Evolutionary conservation across 2,329 filamentous ascomycete genomes (phyloP).

Genomic region (Parastagonospora nodorum): DNA sequence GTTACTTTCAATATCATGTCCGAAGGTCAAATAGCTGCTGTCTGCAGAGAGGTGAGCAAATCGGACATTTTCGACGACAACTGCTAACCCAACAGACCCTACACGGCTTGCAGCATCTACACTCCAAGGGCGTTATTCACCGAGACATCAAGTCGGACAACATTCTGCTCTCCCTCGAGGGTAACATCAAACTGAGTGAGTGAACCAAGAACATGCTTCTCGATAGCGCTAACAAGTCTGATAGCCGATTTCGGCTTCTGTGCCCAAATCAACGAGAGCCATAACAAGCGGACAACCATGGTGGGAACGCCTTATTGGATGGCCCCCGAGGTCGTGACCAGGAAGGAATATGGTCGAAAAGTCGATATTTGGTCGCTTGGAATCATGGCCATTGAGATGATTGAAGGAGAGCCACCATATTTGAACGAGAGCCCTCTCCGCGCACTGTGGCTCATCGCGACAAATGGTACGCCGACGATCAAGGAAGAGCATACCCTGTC

Average conservation of each 20-base stretch:
- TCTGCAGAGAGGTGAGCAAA: conserved; percentile 75
- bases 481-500: conserved; percentile 89
- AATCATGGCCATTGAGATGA: conserved; percentile 99
- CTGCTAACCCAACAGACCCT: conserved; percentile 63
- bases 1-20: conserved; percentile 99
- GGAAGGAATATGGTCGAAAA: conserved; percentile 97
- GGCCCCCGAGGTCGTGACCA: conserved; percentile 96
- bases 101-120: conserved; percentile 88
- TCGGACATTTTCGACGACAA: background rate
- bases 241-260: conserved; percentile 97
- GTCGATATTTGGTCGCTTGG: conserved; percentile 98
- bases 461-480: conserved; percentile 91
- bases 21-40: conserved; percentile 93
- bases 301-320: conserved; percentile 99
- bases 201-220: conserved; percentile 2
- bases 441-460: conserved; percentile 94
- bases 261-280: conserved; percentile 94
- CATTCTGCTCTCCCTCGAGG: conserved; percentile 89
- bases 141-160: conserved; percentile 99
- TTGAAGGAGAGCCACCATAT: conserved; percentile 96
- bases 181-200: conserved; percentile 96
- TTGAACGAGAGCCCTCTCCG: conserved; percentile 92
- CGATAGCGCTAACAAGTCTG: conserved; percentile 9
- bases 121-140: conserved; percentile 97
- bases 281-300: conserved; percentile 98